Evolutionary conservation across 257 asterid species (phyloP), one percentile per base, ranked within the genome.

Genomic region (Petunia axillaris): DNA sequence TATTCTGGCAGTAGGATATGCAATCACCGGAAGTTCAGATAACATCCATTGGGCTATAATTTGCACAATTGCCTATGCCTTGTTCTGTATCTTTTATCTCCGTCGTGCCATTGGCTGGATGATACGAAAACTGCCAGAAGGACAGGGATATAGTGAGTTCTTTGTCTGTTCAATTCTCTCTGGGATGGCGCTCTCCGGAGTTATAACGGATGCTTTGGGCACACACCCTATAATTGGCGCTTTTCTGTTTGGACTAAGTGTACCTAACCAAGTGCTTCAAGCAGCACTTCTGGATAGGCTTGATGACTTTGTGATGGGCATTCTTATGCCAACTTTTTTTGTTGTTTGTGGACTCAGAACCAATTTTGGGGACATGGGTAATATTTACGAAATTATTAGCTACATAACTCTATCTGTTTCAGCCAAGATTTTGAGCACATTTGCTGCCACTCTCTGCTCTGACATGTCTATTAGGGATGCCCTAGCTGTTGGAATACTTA

Each of bases 171-270:
- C 93, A 3, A 76, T 94, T 25, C 88, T 96, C 1, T 58, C 87
- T 0, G 96, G 97, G 62, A 83, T 85, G 81, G 73, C 87, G 1
- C 62, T 94, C 1, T 79, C 87, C 59, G 95, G 97, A 46, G 89
- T 87, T 68, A 9, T 92, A 46, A 86, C 97, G 0, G 98, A 94
- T 58, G 81, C 85, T 0, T 86, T 85, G 11, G 99, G 99, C 1
- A 91, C 99, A 5, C 99, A 96, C 43, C 97, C 99, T 4, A 91
- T 96, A 93, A 86, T 96, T 4, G 99, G 99, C 59, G 97, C 97
- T 0, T 91, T 96, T 14, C 54, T 94, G 40, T 96, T 90, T 75
- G 99, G 99, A 16, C 90, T 94, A 14, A 82, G 88, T 68, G 86
- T 96, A 62, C 98, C 98, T 2, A 88, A 81, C 54, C 95, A 94